Conservation (phyloP, 306 rosid genomes). For the Quercus variabilis region DNA sequence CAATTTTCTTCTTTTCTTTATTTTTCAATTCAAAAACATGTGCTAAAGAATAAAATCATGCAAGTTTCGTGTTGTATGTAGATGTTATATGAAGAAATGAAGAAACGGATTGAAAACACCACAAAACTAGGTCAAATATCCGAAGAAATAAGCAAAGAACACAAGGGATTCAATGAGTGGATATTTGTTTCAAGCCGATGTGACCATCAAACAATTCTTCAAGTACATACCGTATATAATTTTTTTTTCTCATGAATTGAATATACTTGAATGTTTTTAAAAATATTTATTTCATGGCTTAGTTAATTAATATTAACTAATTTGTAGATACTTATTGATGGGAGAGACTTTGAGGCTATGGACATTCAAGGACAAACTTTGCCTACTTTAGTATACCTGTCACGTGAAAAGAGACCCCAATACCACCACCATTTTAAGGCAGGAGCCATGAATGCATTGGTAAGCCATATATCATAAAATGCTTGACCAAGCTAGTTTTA, state of each 20-base stretch:
- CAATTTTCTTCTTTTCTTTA: neutral
- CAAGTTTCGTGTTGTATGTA: neutral
- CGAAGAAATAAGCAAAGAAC: neutral
- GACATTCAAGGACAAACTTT: conserved; percentile 1
- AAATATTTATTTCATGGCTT: neutral
- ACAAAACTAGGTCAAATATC: neutral
- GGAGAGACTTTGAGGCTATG: neutral
- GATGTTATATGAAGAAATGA: neutral
- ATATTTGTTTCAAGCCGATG: neutral
- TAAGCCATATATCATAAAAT: neutral
- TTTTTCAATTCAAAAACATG: neutral
- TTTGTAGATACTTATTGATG: neutral
- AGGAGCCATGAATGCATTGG: conserved; percentile 4
- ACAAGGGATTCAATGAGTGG: neutral
- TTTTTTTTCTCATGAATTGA: neutral
- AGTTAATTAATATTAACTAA: neutral
- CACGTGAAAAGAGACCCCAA: conserved; percentile 2
- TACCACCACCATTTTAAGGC: conserved; percentile 3
- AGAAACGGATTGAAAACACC: conserved; percentile 1
- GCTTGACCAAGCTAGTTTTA: neutral
- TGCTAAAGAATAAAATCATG: neutral
- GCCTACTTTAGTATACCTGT: neutral
- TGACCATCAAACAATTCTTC: neutral
- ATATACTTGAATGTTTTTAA: neutral
- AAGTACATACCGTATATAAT: neutral